A percentile compares a stretch with the other conserved stretches of the same genome.
These are phyloP conservation scores for Rhodotorula mucilaginosa DNA, from an alignment of 1,284 basidiomycete species.

Conservation along the genomic window DNA sequence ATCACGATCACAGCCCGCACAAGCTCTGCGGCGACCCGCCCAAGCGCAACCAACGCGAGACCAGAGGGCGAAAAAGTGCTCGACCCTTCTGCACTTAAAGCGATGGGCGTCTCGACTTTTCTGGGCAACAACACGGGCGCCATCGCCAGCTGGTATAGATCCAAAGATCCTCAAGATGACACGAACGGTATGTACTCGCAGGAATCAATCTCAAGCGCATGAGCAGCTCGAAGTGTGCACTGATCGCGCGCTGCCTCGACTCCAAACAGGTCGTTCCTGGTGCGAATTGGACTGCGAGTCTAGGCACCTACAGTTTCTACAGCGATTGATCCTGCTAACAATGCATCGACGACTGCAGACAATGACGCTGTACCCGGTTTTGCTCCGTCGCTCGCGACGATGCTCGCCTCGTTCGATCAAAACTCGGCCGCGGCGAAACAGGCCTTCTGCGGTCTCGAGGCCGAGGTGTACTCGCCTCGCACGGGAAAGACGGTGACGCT, in stretches of 20 bases:
- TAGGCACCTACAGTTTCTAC: neutral
- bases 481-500: constrained; percentile 8
- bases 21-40: neutral
- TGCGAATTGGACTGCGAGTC: constrained; percentile 14
- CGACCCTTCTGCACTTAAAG: constrained; percentile 4
- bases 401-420: constrained; percentile 28
- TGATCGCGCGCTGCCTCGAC: too few relatives aligned
- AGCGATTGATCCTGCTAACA: neutral
- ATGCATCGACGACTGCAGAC: neutral
- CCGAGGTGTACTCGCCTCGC: constrained; percentile 16
- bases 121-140: constrained; percentile 25
- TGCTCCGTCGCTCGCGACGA: constrained; percentile 32
- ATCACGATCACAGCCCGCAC: neutral
- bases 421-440: constrained; percentile 22
- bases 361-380: constrained; percentile 28
- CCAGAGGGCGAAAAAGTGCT: neutral
- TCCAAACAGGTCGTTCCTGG: constrained; percentile 7
- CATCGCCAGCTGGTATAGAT: constrained; percentile 32
- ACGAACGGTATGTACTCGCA: constrained; percentile 26
- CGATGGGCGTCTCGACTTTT: constrained; percentile 23
- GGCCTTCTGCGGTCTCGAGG: constrained; percentile 36
- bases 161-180: constrained; percentile 17
- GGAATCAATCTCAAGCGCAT: too few relatives aligned
- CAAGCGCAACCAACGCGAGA: neutral
- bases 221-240: too few relatives aligned